phyloP scores from a whole-genome alignment of 257 asterid genomes.

The Solanum pimpinellifolium region DNA sequence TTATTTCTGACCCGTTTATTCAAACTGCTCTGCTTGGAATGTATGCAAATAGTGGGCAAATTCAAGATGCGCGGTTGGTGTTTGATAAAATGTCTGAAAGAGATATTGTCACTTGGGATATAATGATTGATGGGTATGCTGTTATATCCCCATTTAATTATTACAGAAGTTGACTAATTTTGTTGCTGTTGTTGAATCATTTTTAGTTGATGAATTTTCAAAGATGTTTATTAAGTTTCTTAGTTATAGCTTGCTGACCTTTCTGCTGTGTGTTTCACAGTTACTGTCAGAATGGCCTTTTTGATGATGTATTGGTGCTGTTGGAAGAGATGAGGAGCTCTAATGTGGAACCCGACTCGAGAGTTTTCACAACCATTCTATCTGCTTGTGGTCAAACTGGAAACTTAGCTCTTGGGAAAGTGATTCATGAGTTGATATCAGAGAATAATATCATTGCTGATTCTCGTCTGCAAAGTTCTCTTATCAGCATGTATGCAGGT shows the following conservation, averaged over 20 bases:
- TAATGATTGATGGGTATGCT: conserved; percentile 63
- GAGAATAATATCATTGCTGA: conserved; percentile 28
- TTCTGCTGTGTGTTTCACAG: conserved; percentile 20
- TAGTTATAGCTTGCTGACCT: conserved; percentile 1
- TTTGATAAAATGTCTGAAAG: conserved; percentile 59
- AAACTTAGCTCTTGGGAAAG: conserved; percentile 39
- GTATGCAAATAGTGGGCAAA: conserved; percentile 41
- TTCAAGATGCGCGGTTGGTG: conserved; percentile 51
- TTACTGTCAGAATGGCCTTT: conserved; percentile 51
- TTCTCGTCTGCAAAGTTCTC: conserved; percentile 47
- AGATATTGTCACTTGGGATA: conserved; percentile 68
- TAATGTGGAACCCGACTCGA: conserved; percentile 30
- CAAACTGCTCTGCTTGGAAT: conserved; percentile 61
- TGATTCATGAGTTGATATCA: conserved; percentile 29
- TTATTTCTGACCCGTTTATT: conserved; percentile 48
- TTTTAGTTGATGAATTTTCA: not conserved
- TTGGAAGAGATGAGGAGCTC: conserved; percentile 57
- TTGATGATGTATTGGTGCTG: conserved; percentile 37
- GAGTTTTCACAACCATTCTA: conserved; percentile 45
- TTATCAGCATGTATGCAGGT: conserved; percentile 52
- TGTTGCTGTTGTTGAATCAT: not conserved
- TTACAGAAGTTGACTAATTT: no score
- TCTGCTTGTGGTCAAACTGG: conserved; percentile 46
- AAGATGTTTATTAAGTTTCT: not conserved
- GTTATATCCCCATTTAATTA: not conserved